phyloP scores from a whole-genome alignment of 2,329 filamentous ascomycete genomes.

The Hymenoscyphus linearis region DNA sequence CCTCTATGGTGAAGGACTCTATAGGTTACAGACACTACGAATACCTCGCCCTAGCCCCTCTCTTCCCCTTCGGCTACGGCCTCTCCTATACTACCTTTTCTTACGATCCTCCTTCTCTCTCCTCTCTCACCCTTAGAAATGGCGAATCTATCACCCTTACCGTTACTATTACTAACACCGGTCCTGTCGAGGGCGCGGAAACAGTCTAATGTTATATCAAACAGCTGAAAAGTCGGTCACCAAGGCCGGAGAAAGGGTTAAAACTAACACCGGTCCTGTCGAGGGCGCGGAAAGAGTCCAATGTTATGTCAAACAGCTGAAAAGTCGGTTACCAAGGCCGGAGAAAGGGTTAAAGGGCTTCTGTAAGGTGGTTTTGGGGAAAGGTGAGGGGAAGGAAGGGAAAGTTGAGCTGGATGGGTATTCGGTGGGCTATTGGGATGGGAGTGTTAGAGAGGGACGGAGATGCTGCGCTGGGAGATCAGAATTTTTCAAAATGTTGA shows the following conservation, averaged over 20 bases:
- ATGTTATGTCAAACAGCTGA: constrained; percentile 60
- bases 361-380: constrained; percentile 55
- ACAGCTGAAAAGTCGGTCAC: constrained; percentile 57
- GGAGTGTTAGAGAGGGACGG: constrained; percentile 34
- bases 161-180: constrained; percentile 55
- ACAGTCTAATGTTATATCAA: constrained; percentile 64
- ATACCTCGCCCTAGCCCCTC: constrained; percentile 49
- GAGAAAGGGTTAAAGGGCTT: constrained; percentile 69
- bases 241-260: constrained; percentile 64
- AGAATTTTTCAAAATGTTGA: too few species aligned
- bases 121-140: constrained; percentile 36
- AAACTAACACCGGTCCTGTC: constrained; percentile 54
- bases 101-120: constrained; percentile 50
- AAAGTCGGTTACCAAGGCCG: constrained; percentile 57
- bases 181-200: constrained; percentile 51
- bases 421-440: constrained; percentile 57
- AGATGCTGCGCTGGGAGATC: too few species aligned
- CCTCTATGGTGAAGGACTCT: constrained; percentile 67
- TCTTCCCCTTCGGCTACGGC: constrained; percentile 71
- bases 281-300: constrained; percentile 62
- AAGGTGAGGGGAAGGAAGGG: constrained; percentile 42
- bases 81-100: constrained; percentile 67
- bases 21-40: constrained; percentile 73
- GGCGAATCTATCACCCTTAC: constrained; percentile 32
- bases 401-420: constrained; percentile 41